Evolutionary conservation across 1,284 basidiomycete genomes (phyloP), one percentile per base, ranked within the genome.

Genomic region (Meripilus lineatus): DNA sequence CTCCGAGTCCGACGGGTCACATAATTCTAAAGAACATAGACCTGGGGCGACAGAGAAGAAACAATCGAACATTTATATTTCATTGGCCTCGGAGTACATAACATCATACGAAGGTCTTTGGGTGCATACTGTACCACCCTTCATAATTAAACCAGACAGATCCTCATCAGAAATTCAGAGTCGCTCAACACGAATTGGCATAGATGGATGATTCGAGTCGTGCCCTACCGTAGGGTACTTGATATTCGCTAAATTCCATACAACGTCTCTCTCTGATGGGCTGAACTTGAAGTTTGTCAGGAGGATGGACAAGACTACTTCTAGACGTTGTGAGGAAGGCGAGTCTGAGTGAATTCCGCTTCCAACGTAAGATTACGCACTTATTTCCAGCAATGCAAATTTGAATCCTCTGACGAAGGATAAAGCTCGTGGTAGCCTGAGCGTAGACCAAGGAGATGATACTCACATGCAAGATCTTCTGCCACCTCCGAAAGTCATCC

Each of bases 401-500:
- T 21, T 32, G 17, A 32, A 33, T 32, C 40, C 40, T 11, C 34
- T 36, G 34, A 10, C 8, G 13, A 36, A 17, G n/a, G n/a, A n/a
- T n/a, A n/a, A n/a, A 30, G 28, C 10, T 10, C n/a, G 28, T n/a
- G 10, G 28, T 30, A 10, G 10, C 28, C 10, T 30, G n/a, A 30
- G 28, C 10, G n/a, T 10, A 10, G 10, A n/a, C n/a, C 10, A 13
- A 25, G 10, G 13, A 8, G 13, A 5, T 22, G 4, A 4, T 7
- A 21, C 40, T 22, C 23, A 45, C 44, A 67, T 65, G 59, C 65
- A 67, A 2, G 61, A 48, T 17, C 62, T 49, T 36, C 52, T 48
- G 4, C 65, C 65, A 11, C 59, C 62, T 10, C 52, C 44, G 54
- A 67, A 67, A 11, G 63, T 65, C 58, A 65, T 59, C 33, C 64